These are phyloP conservation scores for Aspergillus arachidicola DNA, from an alignment of 2,329 filamentous ascomycete genomes.

Conservation along the genomic window DNA sequence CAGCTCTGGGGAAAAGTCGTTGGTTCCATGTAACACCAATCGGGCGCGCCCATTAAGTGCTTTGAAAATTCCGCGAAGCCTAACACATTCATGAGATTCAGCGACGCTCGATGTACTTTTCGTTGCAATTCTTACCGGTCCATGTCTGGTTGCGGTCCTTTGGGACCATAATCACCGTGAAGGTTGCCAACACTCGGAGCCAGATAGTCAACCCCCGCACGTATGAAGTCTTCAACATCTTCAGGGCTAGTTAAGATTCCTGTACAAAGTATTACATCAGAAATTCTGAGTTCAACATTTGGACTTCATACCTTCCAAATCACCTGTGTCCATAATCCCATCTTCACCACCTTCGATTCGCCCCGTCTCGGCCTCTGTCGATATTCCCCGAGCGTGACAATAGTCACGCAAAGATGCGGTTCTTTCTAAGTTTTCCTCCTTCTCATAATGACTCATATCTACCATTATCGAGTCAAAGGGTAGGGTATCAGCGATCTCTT, in stretches of 20 bases:
- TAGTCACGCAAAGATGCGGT: slow-evolving; percentile 62
- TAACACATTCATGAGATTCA: slow-evolving; percentile 41
- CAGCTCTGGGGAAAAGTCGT: slow-evolving; percentile 55
- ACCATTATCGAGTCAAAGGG: slow-evolving; percentile 72
- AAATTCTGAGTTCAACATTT: not conserved
- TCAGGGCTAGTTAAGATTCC: slow-evolving; percentile 65
- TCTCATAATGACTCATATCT: slow-evolving; percentile 71
- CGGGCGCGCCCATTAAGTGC: slow-evolving; percentile 50
- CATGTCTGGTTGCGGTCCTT: slow-evolving; percentile 60
- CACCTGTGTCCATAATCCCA: slow-evolving; percentile 66
- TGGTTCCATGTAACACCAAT: slow-evolving; percentile 59
- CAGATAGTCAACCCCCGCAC: slow-evolving; percentile 69
- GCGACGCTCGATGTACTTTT: not conserved
- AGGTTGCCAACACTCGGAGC: slow-evolving; percentile 74
- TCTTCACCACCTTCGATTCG: slow-evolving; percentile 72
- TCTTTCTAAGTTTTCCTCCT: slow-evolving; percentile 65
- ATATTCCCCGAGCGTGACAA: slow-evolving; percentile 64
- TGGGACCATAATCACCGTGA: slow-evolving; percentile 68
- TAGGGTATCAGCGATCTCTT: slow-evolving; percentile 56
- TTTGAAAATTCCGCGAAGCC: slow-evolving; percentile 50
- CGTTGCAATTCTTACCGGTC: slow-evolving; percentile 5
- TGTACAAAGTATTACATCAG: not conserved
- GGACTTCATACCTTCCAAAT: slow-evolving; percentile 49
- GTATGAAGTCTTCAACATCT: slow-evolving; percentile 68
- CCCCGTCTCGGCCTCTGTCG: slow-evolving; percentile 68